Evolutionary conservation across 805 yeast genomes (phyloP), one percentile per base, ranked within the genome.

Genomic region (Komagataella kurtzmanii): DNA sequence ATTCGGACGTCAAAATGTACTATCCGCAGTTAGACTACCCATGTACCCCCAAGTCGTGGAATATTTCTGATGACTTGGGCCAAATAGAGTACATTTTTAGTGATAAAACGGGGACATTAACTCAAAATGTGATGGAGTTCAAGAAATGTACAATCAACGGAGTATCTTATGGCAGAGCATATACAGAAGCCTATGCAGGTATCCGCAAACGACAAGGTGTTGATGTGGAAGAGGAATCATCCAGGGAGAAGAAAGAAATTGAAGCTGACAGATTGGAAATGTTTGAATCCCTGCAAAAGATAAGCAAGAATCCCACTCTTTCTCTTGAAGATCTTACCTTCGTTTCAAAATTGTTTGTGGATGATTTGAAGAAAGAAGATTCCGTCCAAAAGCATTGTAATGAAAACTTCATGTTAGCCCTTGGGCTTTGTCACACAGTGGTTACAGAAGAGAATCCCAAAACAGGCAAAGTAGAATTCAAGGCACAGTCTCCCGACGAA

Each of bases 401-500:
- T 59, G 87, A 83, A 57, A 87, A 85, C 58, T 86, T 86, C 61
- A 83, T 85, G 88, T 65, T 85, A 46, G 80, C 86, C 0, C 68
- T 86, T 50, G 87, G 91, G 0, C 68, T 86, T 40, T 86, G 95
- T 68, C 93, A 86, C 61, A 80, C 90, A 51, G 93, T 86, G 21
- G 64, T 86, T 47, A 77, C 81, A 24, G 95, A 86, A 59, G 75
- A 76, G 44, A 81, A 81, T 45, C 72, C 73, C 23, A 73, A 79
- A 57, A 80, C 87, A 2, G 74, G 68, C 1, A 81, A 74, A 54
- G 57, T 76, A 50, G 69, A 78, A 23, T 66, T 84, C 44, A 82
- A 83, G 59, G 93, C 93, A 0, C 93, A 85, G 62, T 82, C 89
- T 23, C 95, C 95, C 0, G 95, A 86, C 71, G 95, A 86, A 65